Evolutionary conservation across 2,329 filamentous ascomycete species (phyloP).

Genomic region (Herpotrichia juniperi): DNA sequence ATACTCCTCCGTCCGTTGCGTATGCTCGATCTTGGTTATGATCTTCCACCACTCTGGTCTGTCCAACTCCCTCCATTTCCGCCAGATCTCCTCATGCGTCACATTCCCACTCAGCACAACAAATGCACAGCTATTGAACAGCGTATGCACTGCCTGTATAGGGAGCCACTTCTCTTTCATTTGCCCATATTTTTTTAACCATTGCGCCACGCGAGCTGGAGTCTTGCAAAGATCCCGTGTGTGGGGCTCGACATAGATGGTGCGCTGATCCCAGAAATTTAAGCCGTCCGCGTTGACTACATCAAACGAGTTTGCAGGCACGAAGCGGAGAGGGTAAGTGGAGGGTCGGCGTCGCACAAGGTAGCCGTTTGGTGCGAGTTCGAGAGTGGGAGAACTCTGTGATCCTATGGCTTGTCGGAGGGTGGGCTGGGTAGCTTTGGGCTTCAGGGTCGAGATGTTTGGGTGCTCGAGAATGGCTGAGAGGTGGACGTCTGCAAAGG

Average conservation of each 20-base stretch:
- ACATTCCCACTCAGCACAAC: conserved; percentile 42
- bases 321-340: conserved; percentile 35
- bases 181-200: conserved; percentile 35
- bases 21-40: conserved; percentile 44
- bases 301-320: conserved; percentile 31
- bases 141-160: conserved; percentile 38
- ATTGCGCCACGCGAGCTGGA: conserved; percentile 37
- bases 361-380: conserved; percentile 33
- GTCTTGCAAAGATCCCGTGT: conserved; percentile 34
- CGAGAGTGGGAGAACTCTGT: conserved; percentile 23
- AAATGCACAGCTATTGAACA: conserved; percentile 42
- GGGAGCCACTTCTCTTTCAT: conserved; percentile 41
- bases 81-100: conserved; percentile 35
- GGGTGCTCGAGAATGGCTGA: conserved; percentile 36
- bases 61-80: conserved; percentile 32
- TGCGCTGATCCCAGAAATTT: conserved; percentile 43
- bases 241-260: conserved; percentile 46
- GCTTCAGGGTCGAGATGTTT: conserved; percentile 38
- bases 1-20: conserved; percentile 38
- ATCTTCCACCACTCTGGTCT: conserved; percentile 42
- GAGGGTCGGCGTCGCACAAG: conserved; percentile 36
- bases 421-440: conserved; percentile 32
- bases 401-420: conserved; percentile 34
- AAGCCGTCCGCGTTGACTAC: conserved; percentile 35
- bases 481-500: conserved; percentile 35